phyloP scores from a whole-genome alignment of 805 yeast genomes.

The Barnettozyma sucrosica region DNA sequence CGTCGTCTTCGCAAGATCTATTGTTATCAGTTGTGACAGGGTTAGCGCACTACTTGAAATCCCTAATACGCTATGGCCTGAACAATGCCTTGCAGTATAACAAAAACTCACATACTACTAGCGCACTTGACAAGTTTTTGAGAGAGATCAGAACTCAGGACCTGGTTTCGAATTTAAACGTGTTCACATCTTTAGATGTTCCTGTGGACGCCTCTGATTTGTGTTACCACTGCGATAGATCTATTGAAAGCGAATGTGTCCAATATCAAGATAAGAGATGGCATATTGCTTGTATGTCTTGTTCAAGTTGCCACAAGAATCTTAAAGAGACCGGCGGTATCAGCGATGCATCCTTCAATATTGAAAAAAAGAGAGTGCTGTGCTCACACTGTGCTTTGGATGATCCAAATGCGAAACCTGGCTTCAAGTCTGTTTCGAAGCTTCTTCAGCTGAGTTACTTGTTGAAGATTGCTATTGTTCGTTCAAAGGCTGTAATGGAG shows the following conservation, averaged over 20 bases:
- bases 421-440: slow-evolving; percentile 59
- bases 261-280: slow-evolving; percentile 60
- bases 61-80: slow-evolving; percentile 76
- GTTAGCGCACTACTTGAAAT: slow-evolving; percentile 85
- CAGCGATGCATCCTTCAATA: slow-evolving; percentile 39
- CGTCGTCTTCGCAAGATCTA: slow-evolving; percentile 47
- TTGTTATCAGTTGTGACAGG: slow-evolving; percentile 81
- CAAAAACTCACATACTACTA: slow-evolving; percentile 48
- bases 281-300: slow-evolving; percentile 73
- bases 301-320: slow-evolving; percentile 49
- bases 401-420: slow-evolving; percentile 43
- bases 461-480: slow-evolving; percentile 74
- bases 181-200: slow-evolving; percentile 35
- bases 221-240: slow-evolving; percentile 63
- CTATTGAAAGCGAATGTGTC: slow-evolving; percentile 82
- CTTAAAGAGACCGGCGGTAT: slow-evolving; percentile 36
- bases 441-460: slow-evolving; percentile 71
- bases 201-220: slow-evolving; percentile 65
- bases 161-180: slow-evolving; percentile 29
- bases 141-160: slow-evolving; percentile 45
- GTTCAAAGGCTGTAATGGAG: slow-evolving; percentile 61
- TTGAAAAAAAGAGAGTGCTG: slow-evolving; percentile 32
- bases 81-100: slow-evolving; percentile 69
- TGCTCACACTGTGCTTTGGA: slow-evolving; percentile 61
- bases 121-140: slow-evolving; percentile 60